phyloP scores from a whole-genome alignment of 345 rosid species.

The Limnanthes douglasii region DNA sequence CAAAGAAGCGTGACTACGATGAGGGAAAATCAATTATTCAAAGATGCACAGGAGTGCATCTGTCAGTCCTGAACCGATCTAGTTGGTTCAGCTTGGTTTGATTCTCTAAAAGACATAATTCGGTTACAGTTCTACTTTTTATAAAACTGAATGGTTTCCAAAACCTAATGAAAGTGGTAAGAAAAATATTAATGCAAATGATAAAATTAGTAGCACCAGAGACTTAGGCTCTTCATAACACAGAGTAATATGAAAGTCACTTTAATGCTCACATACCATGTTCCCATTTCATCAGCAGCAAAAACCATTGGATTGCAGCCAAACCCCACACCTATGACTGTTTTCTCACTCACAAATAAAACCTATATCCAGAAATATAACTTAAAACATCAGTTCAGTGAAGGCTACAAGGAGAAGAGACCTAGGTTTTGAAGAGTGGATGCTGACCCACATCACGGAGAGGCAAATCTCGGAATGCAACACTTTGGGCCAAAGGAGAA shows the following conservation, averaged over 20 bases:
- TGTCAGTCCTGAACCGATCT: no score
- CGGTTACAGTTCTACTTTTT: no score
- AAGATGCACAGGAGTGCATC: no score
- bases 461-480: slow-evolving; percentile 85
- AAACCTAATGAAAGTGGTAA: slow-evolving; percentile 1
- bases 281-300: slow-evolving; percentile 92
- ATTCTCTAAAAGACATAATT: no score
- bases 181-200: slow-evolving; percentile 3
- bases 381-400: slow-evolving; percentile 11
- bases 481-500: slow-evolving; percentile 87
- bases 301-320: slow-evolving; percentile 94
- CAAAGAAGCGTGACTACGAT: no score
- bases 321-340: slow-evolving; percentile 87
- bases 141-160: not conserved
- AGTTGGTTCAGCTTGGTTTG: no score
- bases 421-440: slow-evolving; percentile 35
- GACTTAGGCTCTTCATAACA: no score
- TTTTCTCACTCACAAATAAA: slow-evolving; percentile 80
- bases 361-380: slow-evolving; percentile 30
- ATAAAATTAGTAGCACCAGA: no score
- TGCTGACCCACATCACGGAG: slow-evolving; percentile 99
- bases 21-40: no score
- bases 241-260: not conserved
- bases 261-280: slow-evolving; percentile 39
- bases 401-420: slow-evolving; percentile 9